Evolutionary conservation across 768 basidiomycete genomes (phyloP), one percentile per base, ranked within the genome.

Genomic region (Aureoboletus auriporus): DNA sequence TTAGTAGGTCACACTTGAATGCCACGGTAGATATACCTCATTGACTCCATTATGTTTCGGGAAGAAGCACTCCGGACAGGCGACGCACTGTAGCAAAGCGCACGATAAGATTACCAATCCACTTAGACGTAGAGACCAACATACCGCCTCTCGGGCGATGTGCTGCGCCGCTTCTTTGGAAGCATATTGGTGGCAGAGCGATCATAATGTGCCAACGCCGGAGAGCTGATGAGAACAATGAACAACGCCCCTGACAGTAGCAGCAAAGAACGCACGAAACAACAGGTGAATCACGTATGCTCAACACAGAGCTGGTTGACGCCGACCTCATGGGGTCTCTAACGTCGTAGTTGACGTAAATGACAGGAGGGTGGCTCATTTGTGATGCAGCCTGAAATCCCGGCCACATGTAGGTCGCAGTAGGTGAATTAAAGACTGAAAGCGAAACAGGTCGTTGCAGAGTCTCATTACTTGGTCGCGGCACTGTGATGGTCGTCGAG

Each of bases 341-440:
- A n/a, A 52, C 57, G 55, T 67, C 57, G 43, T 66, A 60, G 51
- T 66, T 59, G 56, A 71, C 70, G 55, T 73, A 73, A 53, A 71
- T 60, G 44, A 68, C 58, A 27, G 75, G 74, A 42, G 62, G 65
- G 50, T 65, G 58, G 44, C 55, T 59, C 70, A 73, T 74, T 58
- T 72, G 66, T 31, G 73, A 77, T 23, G 72, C 71, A 52, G 73
- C 65, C 54, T 68, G 64, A 51, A 77, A 69, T 48, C 59, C 66
- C n/a, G 74, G 73, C 76, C 75, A 78, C 58, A 69, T 65, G 60
- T 69, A 78, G 39, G 73, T 71, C 51, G 75, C 70, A 46, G 69
- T 73, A 40, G 71, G 66, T 39, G 71, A 68, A 57, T 71, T 69
- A 61, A 73, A 73, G 43, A 73, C 67, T 20, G 71, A 70, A 45